Evolutionary conservation across 2,329 filamentous ascomycete genomes (phyloP), one percentile per base, ranked within the genome.

Genomic region (Cladophialophora bantiana): DNA sequence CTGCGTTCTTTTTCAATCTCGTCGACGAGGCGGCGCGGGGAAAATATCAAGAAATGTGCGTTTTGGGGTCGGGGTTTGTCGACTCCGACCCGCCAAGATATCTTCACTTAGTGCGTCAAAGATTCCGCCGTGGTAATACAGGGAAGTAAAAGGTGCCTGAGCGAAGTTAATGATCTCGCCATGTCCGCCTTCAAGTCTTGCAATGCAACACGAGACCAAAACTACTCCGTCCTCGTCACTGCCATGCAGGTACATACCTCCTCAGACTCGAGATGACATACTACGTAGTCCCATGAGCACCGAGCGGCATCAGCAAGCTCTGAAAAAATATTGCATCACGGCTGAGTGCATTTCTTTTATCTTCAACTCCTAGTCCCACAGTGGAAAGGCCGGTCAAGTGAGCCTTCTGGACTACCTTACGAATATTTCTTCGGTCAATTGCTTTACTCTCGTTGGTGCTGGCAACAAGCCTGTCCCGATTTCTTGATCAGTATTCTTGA

Each of bases 41-140:
- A 50, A 50, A 50, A 50, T 50, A 50, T 50, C 20, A 18, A 20
- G n/a, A 50, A 50, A 50, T 50, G 45, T 50, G 45, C 45, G 45
- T 12, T 50, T 20, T 7, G n/a, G 45, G 45, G 20, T 50, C 45
- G 45, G 45, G 26, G 45, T 4, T 20, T 26, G 9, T 26, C 20
- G 45, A 31, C n/a, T 18, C 45, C 45, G 45, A 26, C 13, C 18
- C 26, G 45, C 45, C 45, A 50, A 50, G 45, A 50, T 50, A 50
- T 50, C 20, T 50, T 18, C 45, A 50, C 20, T 31, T 18, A 2
- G 4, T 7, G 9, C 18, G 9, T 3, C 2, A 31, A 26, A 15
- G 12, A 5, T 13, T 4, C 3, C 45, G 18, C 45, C 45, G 45
- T 50, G 26, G 5, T 13, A 10, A 7, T 50, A 50, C 45, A 12